Evolutionary conservation across 1,284 basidiomycete genomes (phyloP), one percentile per base, ranked within the genome.

Genomic region (Polyporus tsugae): DNA sequence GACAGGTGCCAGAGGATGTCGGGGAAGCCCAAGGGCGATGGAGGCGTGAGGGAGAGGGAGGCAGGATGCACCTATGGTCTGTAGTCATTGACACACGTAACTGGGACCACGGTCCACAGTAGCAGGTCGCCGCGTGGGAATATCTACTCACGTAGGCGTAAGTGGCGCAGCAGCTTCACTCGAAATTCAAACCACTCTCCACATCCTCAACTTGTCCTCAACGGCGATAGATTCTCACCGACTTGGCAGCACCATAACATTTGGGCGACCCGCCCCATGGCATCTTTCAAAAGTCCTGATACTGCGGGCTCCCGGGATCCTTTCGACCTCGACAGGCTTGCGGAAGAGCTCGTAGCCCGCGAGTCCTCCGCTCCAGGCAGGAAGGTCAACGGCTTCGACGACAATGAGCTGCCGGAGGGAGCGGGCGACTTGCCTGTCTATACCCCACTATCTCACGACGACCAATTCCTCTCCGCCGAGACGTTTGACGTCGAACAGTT

Each of bases 401-500:
- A 70, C 17, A 70, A 73, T 38, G 70, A 73, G 42, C 59, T 67
- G 6, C 60, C 71, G 0, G 63, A 73, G 22, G 72, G 66, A 10
- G 70, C 76, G 61, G 84, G 84, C 69, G 87, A 91, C 74, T 85
- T 97, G 19, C 95, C 95, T 7, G 85, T 89, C 63, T 89, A 91
- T 76, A 80, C 89, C 10, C 94, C 95, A 39, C 86, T 97, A 58
- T 92, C 94, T 2, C 95, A 96, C 75, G 80, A 87, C 73, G 93
- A 97, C 77, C 84, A 89, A 6, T 88, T 92, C 71, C 85, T 98
- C 38, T 87, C 86, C 3, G 86, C 89, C 0, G 81, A 87, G 41
- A 80, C 82, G 0, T 99, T 97, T 80, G 85, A 94, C 75, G 91
- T 95, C 36, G 96, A 98, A 77, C 86, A 89, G 1, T 98, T 99